phyloP scores from a whole-genome alignment of 176 grass and related monocot genomes.

The Panicum miliaceum region DNA sequence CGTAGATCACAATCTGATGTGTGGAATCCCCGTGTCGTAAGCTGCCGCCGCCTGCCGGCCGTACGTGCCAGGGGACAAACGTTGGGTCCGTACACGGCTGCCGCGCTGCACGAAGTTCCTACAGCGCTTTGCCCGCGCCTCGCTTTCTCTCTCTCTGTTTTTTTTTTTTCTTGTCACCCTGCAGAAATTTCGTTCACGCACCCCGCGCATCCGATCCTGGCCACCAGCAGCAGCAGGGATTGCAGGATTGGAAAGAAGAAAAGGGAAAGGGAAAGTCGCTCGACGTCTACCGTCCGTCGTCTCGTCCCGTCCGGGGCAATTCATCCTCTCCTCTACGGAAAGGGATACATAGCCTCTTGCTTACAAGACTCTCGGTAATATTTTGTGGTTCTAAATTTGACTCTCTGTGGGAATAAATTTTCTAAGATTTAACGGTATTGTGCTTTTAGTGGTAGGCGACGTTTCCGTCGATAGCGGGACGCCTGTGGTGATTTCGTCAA shows the following conservation, averaged over 20 bases:
- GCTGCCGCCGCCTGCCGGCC: background rate
- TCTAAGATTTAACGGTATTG: too few species aligned
- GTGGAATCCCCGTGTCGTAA: too few species aligned
- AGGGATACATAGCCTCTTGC: too few species aligned
- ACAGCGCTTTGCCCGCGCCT: background rate
- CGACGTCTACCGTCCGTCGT: background rate
- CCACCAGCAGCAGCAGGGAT: background rate
- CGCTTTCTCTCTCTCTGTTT: background rate
- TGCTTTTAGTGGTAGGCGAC: too few species aligned
- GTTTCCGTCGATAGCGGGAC: too few species aligned
- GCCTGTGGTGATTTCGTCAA: too few species aligned
- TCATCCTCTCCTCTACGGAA: too few species aligned
- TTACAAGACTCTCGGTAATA: too few species aligned
- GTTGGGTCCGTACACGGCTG: background rate
- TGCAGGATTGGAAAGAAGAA: background rate
- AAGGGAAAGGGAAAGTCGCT: background rate
- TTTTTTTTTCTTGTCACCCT: background rate
- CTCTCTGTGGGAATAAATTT: too few species aligned
- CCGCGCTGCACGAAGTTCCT: background rate
- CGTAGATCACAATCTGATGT: too few species aligned
- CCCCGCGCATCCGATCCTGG: background rate
- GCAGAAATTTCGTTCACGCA: slow-evolving; percentile 2
- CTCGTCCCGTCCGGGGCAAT: too few species aligned
- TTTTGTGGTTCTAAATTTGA: too few species aligned
- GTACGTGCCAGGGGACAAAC: slow-evolving; percentile 36